Percentiles rank a stretch among this genome's conserved stretches.
Conservation (phyloP, 106 monocot genomes). For the Chionographis japonica region DNA sequence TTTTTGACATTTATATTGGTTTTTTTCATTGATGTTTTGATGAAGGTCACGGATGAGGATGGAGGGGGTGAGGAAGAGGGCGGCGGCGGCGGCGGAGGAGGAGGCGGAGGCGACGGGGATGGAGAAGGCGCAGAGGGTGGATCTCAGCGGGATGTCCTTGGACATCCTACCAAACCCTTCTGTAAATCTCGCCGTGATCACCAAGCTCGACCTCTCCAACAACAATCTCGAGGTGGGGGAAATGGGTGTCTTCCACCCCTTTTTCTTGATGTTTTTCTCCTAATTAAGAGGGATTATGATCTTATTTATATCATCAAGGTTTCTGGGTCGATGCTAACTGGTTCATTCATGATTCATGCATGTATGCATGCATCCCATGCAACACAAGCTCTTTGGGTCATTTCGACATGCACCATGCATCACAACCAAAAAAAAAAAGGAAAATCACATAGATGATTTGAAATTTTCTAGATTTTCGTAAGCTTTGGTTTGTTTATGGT, state of each 20-base stretch:
- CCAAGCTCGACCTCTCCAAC: conserved; percentile 61
- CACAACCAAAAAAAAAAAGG: no score
- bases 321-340: no score
- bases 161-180: conserved; percentile 27
- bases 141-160: conserved; percentile 44
- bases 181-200: conserved; percentile 34
- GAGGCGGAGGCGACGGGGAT: neutral
- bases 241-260: neutral
- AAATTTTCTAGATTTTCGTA: no score
- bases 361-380: no score
- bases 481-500: no score
- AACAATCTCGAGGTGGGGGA: conserved; percentile 51
- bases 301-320: no score
- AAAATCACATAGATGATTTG: no score
- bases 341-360: no score
- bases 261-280: neutral
- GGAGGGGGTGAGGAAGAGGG: neutral
- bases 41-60: neutral
- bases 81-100: neutral
- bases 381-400: no score
- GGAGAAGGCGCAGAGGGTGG: conserved; percentile 13
- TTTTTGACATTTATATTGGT: no score
- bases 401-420: no score
- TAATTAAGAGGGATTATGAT: no score
- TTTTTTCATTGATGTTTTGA: neutral